Base-by-base conservation (phyloP, 257 asterid genomes). In the Rubia yunnanensis region DNA sequence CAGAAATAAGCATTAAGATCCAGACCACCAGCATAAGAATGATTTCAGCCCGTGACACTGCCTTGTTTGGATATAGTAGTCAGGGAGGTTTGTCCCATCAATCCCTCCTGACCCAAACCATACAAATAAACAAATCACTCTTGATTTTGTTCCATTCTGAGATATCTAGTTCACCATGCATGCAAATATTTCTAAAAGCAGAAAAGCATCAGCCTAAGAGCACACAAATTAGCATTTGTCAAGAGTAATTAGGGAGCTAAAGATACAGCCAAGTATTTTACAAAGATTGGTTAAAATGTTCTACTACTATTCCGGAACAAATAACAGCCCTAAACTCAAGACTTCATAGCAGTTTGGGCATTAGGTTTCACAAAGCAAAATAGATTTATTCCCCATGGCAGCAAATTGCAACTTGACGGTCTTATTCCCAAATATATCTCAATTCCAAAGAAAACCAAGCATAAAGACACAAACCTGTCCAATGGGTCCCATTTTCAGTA, bases 401-500 rank as follows among this genome's bases (percentile, higher is more conserved):
- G 14, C 38, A 36, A 15, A 0, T 53, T n/a, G 14, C 38, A 36
- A 15, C 3, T 53, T 4, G 38, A 14, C 6, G 35, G 27, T 34
- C 27, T 54, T 8, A 31, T 24, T 68, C 5, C 38, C 48, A 9
- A 63, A 64, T 23, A n/a, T 50, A 56, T 55, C 50, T 86, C 5
- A 84, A 84, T 94, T 88, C 64, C 70, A 77, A 38, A 15, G 30
- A n/a, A 14, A 17, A 22, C 35, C 30, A 13, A 18, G 68, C 10
- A 18, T 20, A 65, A 70, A 24, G 54, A 1, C 49, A 74, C 92
- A 44, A 28, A 92, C 98, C 98, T 89, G 97, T 24, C 95, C 96
- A 65, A 92, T 88, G 53, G 96, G 91, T 65, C 97, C 97, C 96
- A 92, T 89, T 66, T 89, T 85, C n/a, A 83, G 94, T 71, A 92